Evolutionary conservation across 768 basidiomycete genomes (phyloP), one percentile per base, ranked within the genome.

Genomic region (Trametes cinnabarina): DNA sequence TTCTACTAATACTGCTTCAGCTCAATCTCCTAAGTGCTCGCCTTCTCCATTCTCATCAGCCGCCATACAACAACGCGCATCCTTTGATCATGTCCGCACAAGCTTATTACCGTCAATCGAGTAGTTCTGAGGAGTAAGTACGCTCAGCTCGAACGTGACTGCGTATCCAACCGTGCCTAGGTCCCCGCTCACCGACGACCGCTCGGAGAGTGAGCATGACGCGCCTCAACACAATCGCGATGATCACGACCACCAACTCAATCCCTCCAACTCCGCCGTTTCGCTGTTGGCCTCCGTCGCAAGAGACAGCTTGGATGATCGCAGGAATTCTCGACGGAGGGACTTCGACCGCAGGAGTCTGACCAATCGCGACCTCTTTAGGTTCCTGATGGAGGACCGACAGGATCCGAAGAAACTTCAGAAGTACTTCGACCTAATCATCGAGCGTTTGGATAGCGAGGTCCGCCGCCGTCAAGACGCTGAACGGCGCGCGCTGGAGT

Each of bases 401-500:
- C 26, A 42, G 3, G 68, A 69, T 25, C 43, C 60, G 17, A 69
- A 69, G 51, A 67, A 71, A 26, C 62, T 66, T 28, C 66, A 67
- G 12, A 66, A 62, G 25, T 60, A 69, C 40, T 65, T 73, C 11
- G 58, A 55, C 35, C 37, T 65, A 9, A 68, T 72, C 9, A 64
- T 71, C 6, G 69, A 73, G 9, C 64, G 66, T 41, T 68, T 80
- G 41, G 76, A 79, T 51, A 57, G 63, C 12, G 79, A 79, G 58
- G 72, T 78, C 2, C 63, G 64, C 26, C 78, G 79, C 52, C 79
- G 77, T 22, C 72, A 72, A 26, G 70, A 74, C 23, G 76, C 79
- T n/a, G 79, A 80, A 59, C 71, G 70, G 39, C 75, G 78, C 37
- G 78, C 78, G n/a, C 68, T 78, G 42, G 79, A 79, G 44, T 72